Evolutionary conservation across 2,329 filamentous ascomycete genomes (phyloP).

Genomic region (Rhynchosporium secalis): DNA sequence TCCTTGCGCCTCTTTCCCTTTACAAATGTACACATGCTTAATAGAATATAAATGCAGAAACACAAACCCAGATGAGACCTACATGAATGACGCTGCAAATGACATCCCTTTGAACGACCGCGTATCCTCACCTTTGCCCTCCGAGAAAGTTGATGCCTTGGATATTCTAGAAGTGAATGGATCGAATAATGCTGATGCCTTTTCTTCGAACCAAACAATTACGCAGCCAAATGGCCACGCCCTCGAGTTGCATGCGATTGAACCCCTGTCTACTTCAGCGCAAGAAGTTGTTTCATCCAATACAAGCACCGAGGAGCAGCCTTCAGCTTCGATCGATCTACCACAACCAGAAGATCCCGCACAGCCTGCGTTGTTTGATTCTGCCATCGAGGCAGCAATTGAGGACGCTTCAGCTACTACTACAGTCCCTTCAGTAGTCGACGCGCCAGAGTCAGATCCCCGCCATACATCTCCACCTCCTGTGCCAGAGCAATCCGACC

Average conservation of each 20-base stretch:
- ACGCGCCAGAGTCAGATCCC: constrained; percentile 39
- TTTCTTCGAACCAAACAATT: constrained; percentile 37
- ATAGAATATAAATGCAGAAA: constrained; percentile 39
- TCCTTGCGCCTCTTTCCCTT: constrained; percentile 33
- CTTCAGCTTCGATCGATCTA: constrained; percentile 23
- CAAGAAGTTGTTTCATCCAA: constrained; percentile 29
- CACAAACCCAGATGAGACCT: constrained; percentile 37
- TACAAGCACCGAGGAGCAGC: constrained; percentile 25
- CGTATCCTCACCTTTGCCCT: constrained; percentile 20
- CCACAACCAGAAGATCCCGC: constrained; percentile 17
- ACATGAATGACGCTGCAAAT: constrained; percentile 30
- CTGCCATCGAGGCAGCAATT: constrained; percentile 31
- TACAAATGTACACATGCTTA: constrained; percentile 38
- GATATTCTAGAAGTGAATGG: constrained; percentile 29
- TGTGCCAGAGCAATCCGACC: constrained; percentile 9
- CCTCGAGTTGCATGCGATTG: constrained; percentile 24
- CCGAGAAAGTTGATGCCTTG: constrained; percentile 12
- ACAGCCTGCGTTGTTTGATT: constrained; percentile 24
- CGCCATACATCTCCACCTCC: constrained; percentile 28
- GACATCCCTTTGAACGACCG: constrained; percentile 27
- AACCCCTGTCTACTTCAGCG: constrained; percentile 21
- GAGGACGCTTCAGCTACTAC: constrained; percentile 32
- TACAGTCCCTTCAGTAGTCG: constrained; percentile 37
- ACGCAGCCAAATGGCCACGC: constrained; percentile 17
- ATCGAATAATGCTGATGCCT: constrained; percentile 30